Evolutionary conservation across 1,284 basidiomycete genomes (phyloP).

Genomic region (Caloboletus firmus): DNA sequence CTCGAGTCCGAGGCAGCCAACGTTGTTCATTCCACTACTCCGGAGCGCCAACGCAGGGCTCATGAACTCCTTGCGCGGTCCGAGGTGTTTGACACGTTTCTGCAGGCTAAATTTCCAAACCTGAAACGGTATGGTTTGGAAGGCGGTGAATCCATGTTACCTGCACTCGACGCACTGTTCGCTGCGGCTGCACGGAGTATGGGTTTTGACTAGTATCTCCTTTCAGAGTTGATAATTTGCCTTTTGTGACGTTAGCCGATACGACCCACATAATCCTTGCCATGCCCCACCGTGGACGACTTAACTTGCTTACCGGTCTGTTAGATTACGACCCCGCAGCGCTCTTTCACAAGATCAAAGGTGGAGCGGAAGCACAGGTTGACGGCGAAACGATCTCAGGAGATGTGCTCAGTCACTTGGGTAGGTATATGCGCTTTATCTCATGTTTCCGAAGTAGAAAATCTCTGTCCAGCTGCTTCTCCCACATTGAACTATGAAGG

Average conservation of each 20-base stretch:
- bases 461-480: slow-evolving; percentile 49
- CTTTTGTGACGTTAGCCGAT: slow-evolving; percentile 46
- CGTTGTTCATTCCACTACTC: background rate
- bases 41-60: slow-evolving; percentile 51
- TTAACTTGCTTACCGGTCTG: slow-evolving; percentile 83
- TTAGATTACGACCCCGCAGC: slow-evolving; percentile 64
- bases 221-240: background rate
- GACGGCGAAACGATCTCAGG: slow-evolving; percentile 71
- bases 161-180: slow-evolving; percentile 78
- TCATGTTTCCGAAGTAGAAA: background rate
- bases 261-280: slow-evolving; percentile 72
- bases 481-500: slow-evolving; percentile 56
- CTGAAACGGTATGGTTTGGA: slow-evolving; percentile 84
- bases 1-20: slow-evolving; percentile 60
- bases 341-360: slow-evolving; percentile 84
- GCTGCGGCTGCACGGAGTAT: slow-evolving; percentile 61
- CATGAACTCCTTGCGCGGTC: slow-evolving; percentile 70
- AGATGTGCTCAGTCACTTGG: slow-evolving; percentile 85
- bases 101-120: slow-evolving; percentile 82
- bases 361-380: slow-evolving; percentile 65
- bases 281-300: slow-evolving; percentile 86
- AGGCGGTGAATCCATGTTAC: slow-evolving; percentile 89
- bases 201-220: slow-evolving; percentile 5
- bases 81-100: slow-evolving; percentile 81
- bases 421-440: slow-evolving; percentile 37